Base-by-base conservation (phyloP, 169 alveolate species). In the Cytauxzoon felis region DNA sequence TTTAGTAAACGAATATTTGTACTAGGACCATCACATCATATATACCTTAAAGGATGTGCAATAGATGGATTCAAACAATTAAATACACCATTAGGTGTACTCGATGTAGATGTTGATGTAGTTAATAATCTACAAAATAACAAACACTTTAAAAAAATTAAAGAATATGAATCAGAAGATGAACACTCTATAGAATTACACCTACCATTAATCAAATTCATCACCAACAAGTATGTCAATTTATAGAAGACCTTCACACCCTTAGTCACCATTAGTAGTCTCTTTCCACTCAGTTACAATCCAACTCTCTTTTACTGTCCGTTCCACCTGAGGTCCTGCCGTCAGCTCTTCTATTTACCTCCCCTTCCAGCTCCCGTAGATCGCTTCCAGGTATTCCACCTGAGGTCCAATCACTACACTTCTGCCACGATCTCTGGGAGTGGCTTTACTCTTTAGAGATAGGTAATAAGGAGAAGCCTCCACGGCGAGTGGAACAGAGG, bases 11-110 rank as follows among this genome's bases (percentile, higher is more conserved):
- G 94, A 51, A 93, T 93, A 0, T 93, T 95, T 81, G 64, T 95
- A 7, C 86, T 93, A 11, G 98, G 98, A 2, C 98, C 98, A 2
- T 92, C 96, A 53, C 98, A 95, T 82, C 93, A 93, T 63, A 83
- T 81, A 32, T 88, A 88, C 67, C 61, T 92, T 33, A 80, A 86
- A 21, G 95, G 94, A 2, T 90, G 96, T 64, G 97, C 94, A 32
- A 65, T 93, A 47, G 89, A 73, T 62, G 63, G 16, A 18, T 71
- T 48, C 53, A 71, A 49, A 16, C 45, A 54, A 23, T 89, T 83
- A 49, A 81, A 88, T 33, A 95, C 98, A 32, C 98, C 98, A n/a
- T 53, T 93, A 13, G 98, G 98, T 30, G 72, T 75, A 26, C 79
- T 95, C 29, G 88, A 90, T 23, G 65, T 88, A 19, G 97, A 90